Evolutionary conservation across 495 filamentous ascomycete genomes (phyloP).

Genomic region (Physcia stellaris): DNA sequence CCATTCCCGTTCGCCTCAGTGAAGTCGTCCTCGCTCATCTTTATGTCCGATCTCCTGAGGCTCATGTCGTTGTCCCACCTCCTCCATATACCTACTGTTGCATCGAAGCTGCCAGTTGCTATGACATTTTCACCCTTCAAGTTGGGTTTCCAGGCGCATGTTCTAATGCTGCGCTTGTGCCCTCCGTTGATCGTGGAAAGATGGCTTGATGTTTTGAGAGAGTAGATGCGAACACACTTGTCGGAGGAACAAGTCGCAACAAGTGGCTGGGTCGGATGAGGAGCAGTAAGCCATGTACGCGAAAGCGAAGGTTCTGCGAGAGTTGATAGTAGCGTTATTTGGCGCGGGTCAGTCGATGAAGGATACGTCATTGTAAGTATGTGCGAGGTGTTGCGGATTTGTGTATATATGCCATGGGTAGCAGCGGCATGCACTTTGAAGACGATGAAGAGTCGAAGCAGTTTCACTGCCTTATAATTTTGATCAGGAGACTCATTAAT

Average conservation of each 20-base stretch:
- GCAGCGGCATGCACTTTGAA: no score
- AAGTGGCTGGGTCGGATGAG: constrained; percentile 77
- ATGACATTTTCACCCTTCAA: constrained; percentile 52
- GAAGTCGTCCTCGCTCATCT: constrained; percentile 1
- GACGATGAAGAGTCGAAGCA: no score
- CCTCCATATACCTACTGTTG: constrained; percentile 78
- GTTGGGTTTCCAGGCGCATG: constrained; percentile 72
- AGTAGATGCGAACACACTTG: constrained; percentile 78
- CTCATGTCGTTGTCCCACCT: constrained; percentile 39
- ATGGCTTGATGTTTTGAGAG: constrained; percentile 61
- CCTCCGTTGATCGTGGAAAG: constrained; percentile 72
- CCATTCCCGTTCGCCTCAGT: no score
- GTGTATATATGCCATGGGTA: no score
- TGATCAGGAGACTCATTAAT: no score
- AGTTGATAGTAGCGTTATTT: constrained; percentile 25
- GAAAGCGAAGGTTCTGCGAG: constrained; percentile 55
- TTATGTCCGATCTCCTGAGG: constrained; percentile 6
- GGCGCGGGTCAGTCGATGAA: no score
- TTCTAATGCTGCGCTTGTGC: constrained; percentile 74
- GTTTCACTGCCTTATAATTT: no score
- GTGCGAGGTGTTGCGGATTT: no score
- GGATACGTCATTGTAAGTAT: no score
- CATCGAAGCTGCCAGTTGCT: constrained; percentile 86
- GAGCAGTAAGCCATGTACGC: constrained; percentile 71
- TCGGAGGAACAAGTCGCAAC: constrained; percentile 78